These are phyloP conservation scores for Endotrypanum monterogeii DNA, from an alignment of 208 protist species.

Conservation along the genomic window DNA sequence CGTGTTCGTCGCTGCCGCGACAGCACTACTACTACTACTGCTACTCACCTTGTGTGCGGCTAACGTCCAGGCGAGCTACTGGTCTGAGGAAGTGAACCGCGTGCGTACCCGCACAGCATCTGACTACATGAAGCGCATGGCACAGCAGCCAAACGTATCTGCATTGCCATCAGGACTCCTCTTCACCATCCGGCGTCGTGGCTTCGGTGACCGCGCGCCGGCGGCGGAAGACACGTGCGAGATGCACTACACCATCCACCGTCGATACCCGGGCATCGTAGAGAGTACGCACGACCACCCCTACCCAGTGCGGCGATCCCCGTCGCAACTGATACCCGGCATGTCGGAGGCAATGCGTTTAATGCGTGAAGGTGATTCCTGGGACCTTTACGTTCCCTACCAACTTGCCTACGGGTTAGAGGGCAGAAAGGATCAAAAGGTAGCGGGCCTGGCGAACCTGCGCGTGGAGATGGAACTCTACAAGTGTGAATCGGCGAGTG, in stretches of 20 bases:
- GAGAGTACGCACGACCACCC: slow-evolving; percentile 56
- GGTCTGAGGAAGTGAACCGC: slow-evolving; percentile 47
- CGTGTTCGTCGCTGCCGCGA: slow-evolving; percentile 7
- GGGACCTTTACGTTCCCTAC: slow-evolving; percentile 73
- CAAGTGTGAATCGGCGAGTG: slow-evolving; percentile 41
- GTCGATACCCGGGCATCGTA: slow-evolving; percentile 53
- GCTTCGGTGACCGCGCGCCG: slow-evolving; percentile 54
- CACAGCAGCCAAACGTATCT: slow-evolving; percentile 41
- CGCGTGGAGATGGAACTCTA: slow-evolving; percentile 72
- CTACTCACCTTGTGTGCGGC: slow-evolving; percentile 10
- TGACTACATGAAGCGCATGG: slow-evolving; percentile 52
- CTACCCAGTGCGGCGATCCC: slow-evolving; percentile 57
- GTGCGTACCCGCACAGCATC: slow-evolving; percentile 43
- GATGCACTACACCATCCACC: slow-evolving; percentile 67
- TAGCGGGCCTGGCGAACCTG: slow-evolving; percentile 52
- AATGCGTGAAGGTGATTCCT: slow-evolving; percentile 88
- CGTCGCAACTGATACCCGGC: slow-evolving; percentile 53
- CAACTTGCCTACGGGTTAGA: slow-evolving; percentile 68
- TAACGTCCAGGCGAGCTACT: slow-evolving; percentile 34
- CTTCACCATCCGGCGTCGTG: slow-evolving; percentile 50
- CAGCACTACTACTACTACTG: slow-evolving; percentile 22
- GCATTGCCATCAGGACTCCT: slow-evolving; percentile 77
- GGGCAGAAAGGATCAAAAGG: slow-evolving; percentile 39
- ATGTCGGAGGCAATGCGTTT: slow-evolving; percentile 79
- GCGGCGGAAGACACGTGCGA: slow-evolving; percentile 55